phyloP scores from a whole-genome alignment of 352 stramenopile genomes.

The Globisporangium solare region DNA sequence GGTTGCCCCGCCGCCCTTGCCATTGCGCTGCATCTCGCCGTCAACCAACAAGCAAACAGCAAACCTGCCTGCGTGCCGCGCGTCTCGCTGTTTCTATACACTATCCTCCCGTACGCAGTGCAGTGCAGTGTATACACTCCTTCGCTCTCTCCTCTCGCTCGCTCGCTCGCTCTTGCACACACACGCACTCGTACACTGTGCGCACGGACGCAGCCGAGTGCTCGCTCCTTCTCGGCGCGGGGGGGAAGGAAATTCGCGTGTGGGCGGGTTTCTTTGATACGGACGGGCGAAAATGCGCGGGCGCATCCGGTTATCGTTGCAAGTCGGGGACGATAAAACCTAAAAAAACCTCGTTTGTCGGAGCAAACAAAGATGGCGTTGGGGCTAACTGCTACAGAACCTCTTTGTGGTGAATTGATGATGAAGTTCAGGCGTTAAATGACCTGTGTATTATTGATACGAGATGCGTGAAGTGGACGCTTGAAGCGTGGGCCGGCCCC shows the following conservation, averaged over 20 bases:
- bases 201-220: too few relatives aligned
- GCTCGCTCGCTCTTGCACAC: background rate
- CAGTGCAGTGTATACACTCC: background rate
- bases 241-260: background rate
- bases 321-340: background rate
- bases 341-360: too few relatives aligned
- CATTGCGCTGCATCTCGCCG: slow-evolving; percentile 29
- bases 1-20: slow-evolving; percentile 25
- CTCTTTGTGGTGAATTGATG: background rate
- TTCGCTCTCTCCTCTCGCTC: too few relatives aligned
- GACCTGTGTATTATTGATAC: too few relatives aligned
- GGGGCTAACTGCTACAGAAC: background rate
- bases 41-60: too few relatives aligned
- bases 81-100: too few relatives aligned
- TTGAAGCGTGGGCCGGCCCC: too few relatives aligned
- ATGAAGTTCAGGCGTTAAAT: background rate
- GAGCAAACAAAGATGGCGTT: too few relatives aligned
- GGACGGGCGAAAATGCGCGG: background rate
- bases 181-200: too few relatives aligned
- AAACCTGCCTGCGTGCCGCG: too few relatives aligned
- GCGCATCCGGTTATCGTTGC: background rate
- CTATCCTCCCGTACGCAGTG: too few relatives aligned
- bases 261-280: slow-evolving; percentile 1
- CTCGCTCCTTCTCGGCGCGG: background rate
- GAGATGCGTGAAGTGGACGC: too few relatives aligned